phyloP scores from a whole-genome alignment of 768 basidiomycete genomes.

The Asterophora parasitica region DNA sequence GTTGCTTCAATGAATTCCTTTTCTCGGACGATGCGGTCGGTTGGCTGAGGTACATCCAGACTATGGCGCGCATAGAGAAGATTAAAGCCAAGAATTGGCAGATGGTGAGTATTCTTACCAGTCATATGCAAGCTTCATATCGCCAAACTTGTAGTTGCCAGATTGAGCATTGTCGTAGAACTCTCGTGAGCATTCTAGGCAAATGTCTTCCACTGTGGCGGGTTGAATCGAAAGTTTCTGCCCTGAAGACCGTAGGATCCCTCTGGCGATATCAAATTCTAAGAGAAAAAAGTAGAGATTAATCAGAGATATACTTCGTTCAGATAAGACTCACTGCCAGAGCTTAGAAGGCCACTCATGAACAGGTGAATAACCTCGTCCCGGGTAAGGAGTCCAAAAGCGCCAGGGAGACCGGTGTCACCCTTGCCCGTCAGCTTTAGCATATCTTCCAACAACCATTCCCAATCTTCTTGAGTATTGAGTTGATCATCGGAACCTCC shows the following conservation, averaged over 20 bases:
- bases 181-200: slow-evolving; percentile 76
- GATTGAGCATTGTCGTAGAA: slow-evolving; percentile 93
- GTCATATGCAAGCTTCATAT: slow-evolving; percentile 96
- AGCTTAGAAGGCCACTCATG: slow-evolving; percentile 78
- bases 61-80: slow-evolving; percentile 42
- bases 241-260: slow-evolving; percentile 45
- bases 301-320: not conserved
- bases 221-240: slow-evolving; percentile 46
- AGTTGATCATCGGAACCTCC: slow-evolving; percentile 51
- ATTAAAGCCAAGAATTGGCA: not conserved
- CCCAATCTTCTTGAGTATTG: slow-evolving; percentile 73
- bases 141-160: slow-evolving; percentile 88
- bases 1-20: slow-evolving; percentile 97
- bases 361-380: slow-evolving; percentile 81
- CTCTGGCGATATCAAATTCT: slow-evolving; percentile 69
- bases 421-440: slow-evolving; percentile 64
- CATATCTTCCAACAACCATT: slow-evolving; percentile 88
- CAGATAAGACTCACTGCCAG: slow-evolving; percentile 66
- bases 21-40: slow-evolving; percentile 60
- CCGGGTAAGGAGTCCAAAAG: slow-evolving; percentile 70
- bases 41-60: slow-evolving; percentile 65
- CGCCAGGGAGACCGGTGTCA: slow-evolving; percentile 61
- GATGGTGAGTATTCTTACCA: slow-evolving; percentile 51
- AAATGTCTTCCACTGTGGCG: slow-evolving; percentile 66
- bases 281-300: not conserved